These are phyloP conservation scores for Bidens hawaiensis DNA, from an alignment of 140 eudicot species.

Conservation along the genomic window DNA sequence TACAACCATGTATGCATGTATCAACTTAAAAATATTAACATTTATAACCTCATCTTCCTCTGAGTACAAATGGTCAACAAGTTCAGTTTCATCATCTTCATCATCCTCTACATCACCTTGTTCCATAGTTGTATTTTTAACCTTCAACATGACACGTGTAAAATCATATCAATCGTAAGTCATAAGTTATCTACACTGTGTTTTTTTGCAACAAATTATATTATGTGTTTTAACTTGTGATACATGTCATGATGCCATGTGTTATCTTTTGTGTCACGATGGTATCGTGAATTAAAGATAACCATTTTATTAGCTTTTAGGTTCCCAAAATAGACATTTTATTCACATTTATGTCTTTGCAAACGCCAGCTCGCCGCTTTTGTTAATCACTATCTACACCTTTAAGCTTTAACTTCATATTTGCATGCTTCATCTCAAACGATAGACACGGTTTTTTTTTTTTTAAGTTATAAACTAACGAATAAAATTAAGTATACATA, in stretches of 20 bases:
- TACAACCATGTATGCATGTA: neutral
- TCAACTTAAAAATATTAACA: neutral
- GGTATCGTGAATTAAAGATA: constrained; percentile 35
- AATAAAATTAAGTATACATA: no score
- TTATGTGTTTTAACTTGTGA: constrained; percentile 7
- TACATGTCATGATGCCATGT: constrained; percentile 17
- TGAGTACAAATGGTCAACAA: constrained; percentile 55
- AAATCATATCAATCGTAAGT: neutral
- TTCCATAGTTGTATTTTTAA: constrained; percentile 26
- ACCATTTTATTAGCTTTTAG: constrained; percentile 24
- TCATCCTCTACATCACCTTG: constrained; percentile 28
- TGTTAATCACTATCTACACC: constrained; percentile 1
- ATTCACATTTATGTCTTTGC: constrained; percentile 6
- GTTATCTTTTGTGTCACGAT: constrained; percentile 37
- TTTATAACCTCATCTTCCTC: constrained; percentile 78
- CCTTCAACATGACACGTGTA: constrained; percentile 37
- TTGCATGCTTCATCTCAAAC: neutral
- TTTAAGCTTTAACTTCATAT: constrained; percentile 1
- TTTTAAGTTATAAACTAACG: no score
- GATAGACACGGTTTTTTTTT: no score
- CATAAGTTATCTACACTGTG: neutral
- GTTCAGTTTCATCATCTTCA: constrained; percentile 63
- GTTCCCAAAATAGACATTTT: constrained; percentile 21
- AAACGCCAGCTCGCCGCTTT: constrained; percentile 18
- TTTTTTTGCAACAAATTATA: neutral